Evolutionary conservation across 2,329 filamentous ascomycete species (phyloP), one percentile per base, ranked within the genome.

Genomic region (Aspergillus neoniger): DNA sequence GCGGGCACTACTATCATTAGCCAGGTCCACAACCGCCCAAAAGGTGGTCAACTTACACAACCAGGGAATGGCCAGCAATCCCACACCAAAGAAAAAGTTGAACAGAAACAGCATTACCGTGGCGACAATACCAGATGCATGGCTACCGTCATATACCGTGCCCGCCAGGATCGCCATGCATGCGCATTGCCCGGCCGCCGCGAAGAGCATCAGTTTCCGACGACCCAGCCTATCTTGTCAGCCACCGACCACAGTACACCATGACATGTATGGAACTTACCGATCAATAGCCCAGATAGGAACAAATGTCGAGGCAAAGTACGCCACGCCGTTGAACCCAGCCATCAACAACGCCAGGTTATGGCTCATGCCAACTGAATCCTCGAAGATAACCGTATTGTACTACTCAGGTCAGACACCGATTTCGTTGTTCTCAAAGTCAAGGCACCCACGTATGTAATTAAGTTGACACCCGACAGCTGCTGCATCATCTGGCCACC

Each of bases 201-300:
- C 81, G 67, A 82, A 86, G 69, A 87, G 80, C 80, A 88, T 84
- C 71, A 87, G 77, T 68, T 85, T 86, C 8, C 85, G 77, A 5
- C 85, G 80, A 17, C 85, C 85, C n/a, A 74, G 65, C 12, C 69
- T 72, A 30, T 2, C 0, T 4, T 39, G 41, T 63, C 56, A 63
- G 51, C 10, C 0, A 36, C 41, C 25, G 10, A 10, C 32, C 12
- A 15, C 1, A 36, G 1, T 38, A 23, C n/a, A 8, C 3, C 12
- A 15, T 25, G 1, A n/a, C 1, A 1, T 1, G 1, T 15, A 41
- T 12, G 21, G 3, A n/a, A 44, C 53, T 36, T 67, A 70, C 58
- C 71, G 69, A 56, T 78, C 74, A 59, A 79, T 76, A 5, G 73
- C 66, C 64, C 72, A 76, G 5, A 80, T 76, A 1, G 77, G 72